Conservation (phyloP, 345 rosid species). For the Aethionema arabicum region DNA sequence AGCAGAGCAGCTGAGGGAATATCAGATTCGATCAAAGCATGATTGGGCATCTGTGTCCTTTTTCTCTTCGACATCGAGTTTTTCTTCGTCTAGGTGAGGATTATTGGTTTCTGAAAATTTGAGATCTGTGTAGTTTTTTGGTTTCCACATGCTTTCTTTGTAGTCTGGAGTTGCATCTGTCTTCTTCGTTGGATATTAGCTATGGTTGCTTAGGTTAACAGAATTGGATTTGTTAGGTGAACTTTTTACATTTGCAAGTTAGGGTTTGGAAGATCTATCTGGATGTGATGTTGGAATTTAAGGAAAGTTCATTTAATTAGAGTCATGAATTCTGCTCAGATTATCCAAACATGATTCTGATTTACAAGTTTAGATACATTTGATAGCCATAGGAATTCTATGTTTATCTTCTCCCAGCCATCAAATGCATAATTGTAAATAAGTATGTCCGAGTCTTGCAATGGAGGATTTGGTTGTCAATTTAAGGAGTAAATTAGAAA, state of each 20-base stretch:
- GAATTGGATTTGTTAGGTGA: slow-evolving; percentile 23
- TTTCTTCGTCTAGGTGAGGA: slow-evolving; percentile 64
- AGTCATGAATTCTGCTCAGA: not conserved
- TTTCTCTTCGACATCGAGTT: slow-evolving; percentile 83
- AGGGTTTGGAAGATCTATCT: slow-evolving; percentile 24
- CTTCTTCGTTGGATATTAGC: slow-evolving; percentile 12
- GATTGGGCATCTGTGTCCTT: slow-evolving; percentile 98
- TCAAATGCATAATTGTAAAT: not conserved
- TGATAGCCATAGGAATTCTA: not conserved
- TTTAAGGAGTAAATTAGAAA: not conserved
- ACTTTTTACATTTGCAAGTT: slow-evolving; percentile 24
- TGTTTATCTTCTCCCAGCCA: slow-evolving; percentile 1
- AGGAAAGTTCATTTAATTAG: not conserved
- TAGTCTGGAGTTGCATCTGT: not conserved
- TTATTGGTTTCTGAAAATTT: slow-evolving; percentile 12
- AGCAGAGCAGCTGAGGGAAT: slow-evolving; percentile 90
- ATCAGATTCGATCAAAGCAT: slow-evolving; percentile 92
- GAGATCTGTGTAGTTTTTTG: slow-evolving; percentile 22
- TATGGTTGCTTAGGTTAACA: slow-evolving; percentile 7
- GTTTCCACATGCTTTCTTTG: not conserved
- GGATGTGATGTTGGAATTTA: not conserved
- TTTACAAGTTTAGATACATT: not conserved
- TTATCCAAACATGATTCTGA: not conserved
- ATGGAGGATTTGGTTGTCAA: not conserved
- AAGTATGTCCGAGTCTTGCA: not conserved